Evolutionary conservation across 2,329 filamentous ascomycete genomes (phyloP).

Genomic region (Botrytis sinoallii): DNA sequence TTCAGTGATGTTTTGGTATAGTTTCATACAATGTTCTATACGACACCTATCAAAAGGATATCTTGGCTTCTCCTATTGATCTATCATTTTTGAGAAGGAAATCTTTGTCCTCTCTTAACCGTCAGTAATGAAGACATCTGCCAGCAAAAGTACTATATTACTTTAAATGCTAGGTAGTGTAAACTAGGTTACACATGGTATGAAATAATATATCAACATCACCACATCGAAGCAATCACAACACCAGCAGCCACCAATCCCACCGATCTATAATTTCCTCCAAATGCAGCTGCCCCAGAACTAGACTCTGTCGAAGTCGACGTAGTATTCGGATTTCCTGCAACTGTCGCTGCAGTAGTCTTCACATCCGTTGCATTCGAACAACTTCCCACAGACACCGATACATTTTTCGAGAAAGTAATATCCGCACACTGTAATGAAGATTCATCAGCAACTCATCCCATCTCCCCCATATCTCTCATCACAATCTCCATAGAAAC

Average conservation of each 20-base stretch:
- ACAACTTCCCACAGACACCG: slow-evolving; percentile 50
- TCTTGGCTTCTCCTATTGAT: not conserved
- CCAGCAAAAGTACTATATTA: not conserved
- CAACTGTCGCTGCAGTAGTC: slow-evolving; percentile 34
- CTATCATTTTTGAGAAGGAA: not conserved
- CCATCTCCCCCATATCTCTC: too few species aligned
- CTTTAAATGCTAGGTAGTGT: not conserved
- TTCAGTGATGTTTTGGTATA: not conserved
- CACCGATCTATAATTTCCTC: not conserved
- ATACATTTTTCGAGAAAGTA: slow-evolving; percentile 55
- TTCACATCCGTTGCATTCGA: slow-evolving; percentile 54
- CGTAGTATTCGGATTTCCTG: slow-evolving; percentile 21
- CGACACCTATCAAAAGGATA: not conserved
- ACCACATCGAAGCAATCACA: not conserved
- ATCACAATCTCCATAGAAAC: not conserved
- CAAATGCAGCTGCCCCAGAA: not conserved
- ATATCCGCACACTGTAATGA: slow-evolving; percentile 62
- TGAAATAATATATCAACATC: not conserved
- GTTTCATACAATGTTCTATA: not conserved
- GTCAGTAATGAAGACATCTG: not conserved
- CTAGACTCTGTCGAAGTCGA: not conserved
- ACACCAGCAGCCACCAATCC: not conserved
- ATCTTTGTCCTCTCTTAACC: not conserved
- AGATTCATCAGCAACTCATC: not conserved
- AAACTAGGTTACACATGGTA: too few species aligned